Evolutionary conservation across 2,329 filamentous ascomycete genomes (phyloP).

Genomic region (Phyllachora maydis): DNA sequence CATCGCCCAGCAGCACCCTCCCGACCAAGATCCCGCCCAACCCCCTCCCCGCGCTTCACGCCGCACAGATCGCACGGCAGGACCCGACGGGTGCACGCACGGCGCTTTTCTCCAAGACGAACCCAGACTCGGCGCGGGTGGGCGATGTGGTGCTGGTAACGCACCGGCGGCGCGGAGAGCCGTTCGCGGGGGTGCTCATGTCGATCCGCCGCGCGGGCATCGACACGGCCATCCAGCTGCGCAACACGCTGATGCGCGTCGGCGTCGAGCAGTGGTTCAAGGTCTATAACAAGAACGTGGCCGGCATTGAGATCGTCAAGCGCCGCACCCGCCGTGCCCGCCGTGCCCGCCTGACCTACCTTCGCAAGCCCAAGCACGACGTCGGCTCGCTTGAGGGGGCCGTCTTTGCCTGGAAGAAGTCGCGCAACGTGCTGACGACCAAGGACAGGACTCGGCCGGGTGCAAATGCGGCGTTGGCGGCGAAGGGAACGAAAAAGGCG

Average conservation of each 20-base stretch:
- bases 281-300: conserved; percentile 74
- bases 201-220: conserved; percentile 74
- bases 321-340: conserved; percentile 65
- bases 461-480: conserved; percentile 3
- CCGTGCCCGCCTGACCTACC: conserved; percentile 73
- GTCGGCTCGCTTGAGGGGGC: conserved; percentile 68
- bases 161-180: conserved; percentile 57
- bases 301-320: conserved; percentile 87
- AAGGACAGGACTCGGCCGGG: conserved; percentile 6
- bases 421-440: conserved; percentile 16
- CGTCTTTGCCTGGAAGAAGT: conserved; percentile 37
- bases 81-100: conserved; percentile 73
- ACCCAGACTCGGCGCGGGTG: conserved; percentile 58
- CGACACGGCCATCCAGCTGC: conserved; percentile 71
- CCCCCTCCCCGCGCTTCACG: conserved; percentile 46
- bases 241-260: conserved; percentile 69
- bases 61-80: conserved; percentile 49
- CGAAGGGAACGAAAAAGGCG: conserved; percentile 6
- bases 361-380: conserved; percentile 77
- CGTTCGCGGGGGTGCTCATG: conserved; percentile 75
- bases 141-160: conserved; percentile 88
- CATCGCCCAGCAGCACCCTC: conserved; percentile 2
- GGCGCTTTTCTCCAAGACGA: conserved; percentile 57
- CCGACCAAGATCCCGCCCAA: conserved; percentile 12
- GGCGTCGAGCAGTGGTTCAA: conserved; percentile 98